Conservation (phyloP, 139 green algal genomes). For the Prasinococcaceae sp. region DNA sequence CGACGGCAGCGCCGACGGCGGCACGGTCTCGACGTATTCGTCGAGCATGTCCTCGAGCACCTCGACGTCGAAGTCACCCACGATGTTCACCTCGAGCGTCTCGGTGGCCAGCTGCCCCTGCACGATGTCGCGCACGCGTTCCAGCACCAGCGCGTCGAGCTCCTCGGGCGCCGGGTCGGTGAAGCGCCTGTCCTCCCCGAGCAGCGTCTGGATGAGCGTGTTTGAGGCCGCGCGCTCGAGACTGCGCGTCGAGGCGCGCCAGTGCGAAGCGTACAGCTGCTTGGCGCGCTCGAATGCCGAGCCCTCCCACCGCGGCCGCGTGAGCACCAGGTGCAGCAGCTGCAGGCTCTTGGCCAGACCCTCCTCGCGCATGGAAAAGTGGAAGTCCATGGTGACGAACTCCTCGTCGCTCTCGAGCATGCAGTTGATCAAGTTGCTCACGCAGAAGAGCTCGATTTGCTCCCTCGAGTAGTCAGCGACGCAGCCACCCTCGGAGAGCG, state of each 20-base stretch:
- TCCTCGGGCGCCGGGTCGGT: conserved; percentile 62
- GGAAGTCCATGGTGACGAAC: conserved; percentile 85
- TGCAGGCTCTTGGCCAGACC: conserved; percentile 26
- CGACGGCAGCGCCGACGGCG: no score
- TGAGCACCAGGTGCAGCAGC: conserved; percentile 41
- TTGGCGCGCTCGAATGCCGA: conserved; percentile 58
- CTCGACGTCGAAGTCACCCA: conserved; percentile 77
- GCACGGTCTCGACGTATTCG: conserved; percentile 52
- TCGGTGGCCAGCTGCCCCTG: conserved; percentile 45
- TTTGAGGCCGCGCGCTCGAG: conserved; percentile 46
- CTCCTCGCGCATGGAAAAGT: conserved; percentile 49
- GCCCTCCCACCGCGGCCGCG: conserved; percentile 47
- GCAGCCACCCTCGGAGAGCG: conserved; percentile 64
- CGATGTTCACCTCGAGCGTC: conserved; percentile 62
- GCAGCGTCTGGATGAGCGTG: conserved; percentile 52
- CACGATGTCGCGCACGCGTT: conserved; percentile 45
- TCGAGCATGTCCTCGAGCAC: conserved; percentile 55
- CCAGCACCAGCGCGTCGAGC: conserved; percentile 63
- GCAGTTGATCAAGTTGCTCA: conserved; percentile 87
- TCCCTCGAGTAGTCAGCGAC: conserved; percentile 64
- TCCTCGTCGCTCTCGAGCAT: conserved; percentile 87
- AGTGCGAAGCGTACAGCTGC: conserved; percentile 56
- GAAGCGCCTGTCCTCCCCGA: conserved; percentile 59
- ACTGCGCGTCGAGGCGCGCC: conserved; percentile 53
- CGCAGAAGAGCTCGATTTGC: conserved; percentile 89